Base-by-base conservation (phyloP, 768 basidiomycete species). In the Lanmaoa rubissima region DNA sequence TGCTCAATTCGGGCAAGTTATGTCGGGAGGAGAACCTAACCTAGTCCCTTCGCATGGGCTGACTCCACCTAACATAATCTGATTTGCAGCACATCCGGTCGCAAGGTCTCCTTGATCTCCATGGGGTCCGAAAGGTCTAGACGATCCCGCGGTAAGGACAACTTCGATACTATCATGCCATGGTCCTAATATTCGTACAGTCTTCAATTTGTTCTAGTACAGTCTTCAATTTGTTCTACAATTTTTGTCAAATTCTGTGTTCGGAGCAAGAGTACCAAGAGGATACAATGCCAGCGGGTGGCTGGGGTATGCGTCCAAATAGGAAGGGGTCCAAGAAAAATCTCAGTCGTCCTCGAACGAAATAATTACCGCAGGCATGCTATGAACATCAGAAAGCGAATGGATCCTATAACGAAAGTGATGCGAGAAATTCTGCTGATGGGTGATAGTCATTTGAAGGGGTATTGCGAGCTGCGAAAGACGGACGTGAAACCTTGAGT, bases 101-200 rank as follows among this genome's bases (percentile, higher is more conserved):
- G 21, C 21, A 32, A 32, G 31, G 8, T 32, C 31, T 32, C 31
- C 31, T 32, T 32, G 31, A 32, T 32, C 31, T 9, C 31, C 31
- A 32, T 32, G 10, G 11, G 32, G 2, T 12, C 2, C 6, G 28
- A 32, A 32, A 32, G 24, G 11, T 17, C 48, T 26, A 28, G 2
- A 46, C 34, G 31, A 11, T 19, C 7, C 28, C 13, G 10, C 10
- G 28, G 4, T 34, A 32, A n/a, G 38, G 5, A 12, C 13, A 48
- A 38, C 32, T 10, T 24, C 26, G 17, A 53, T 26, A 48, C 1
- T n/a, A 14, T n/a, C 8, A 28, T 28, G 26, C 26, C 6, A 19
- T 21, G 45, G 14, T 16, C 4, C 26, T 19, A 58, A 38, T 26
- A 24, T 26, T n/a, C n/a, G 19, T 55, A 61, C 48, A 62, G 11